Base-by-base conservation (phyloP, 805 yeast species). In the Trichomonascus vanleenenianus region DNA sequence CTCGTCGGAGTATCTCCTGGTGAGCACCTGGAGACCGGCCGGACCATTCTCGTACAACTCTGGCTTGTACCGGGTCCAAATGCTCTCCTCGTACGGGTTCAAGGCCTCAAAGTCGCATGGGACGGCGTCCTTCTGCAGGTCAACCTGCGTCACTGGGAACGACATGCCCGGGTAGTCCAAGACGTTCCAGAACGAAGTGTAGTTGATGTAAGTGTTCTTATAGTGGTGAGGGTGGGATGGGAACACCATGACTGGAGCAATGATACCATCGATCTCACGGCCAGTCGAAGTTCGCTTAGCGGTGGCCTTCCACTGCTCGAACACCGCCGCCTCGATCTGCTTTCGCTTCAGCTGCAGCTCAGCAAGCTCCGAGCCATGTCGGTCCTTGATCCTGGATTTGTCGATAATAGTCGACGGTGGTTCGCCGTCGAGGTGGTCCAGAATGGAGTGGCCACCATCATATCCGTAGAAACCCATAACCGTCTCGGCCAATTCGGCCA, bases 1-100 rank as follows among this genome's bases (percentile, higher is more conserved):
- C 55, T 81, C 86, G 55, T 81, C 86, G 49, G 78, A 73, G 45
- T 72, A 73, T 47, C 79, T 66, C 45, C 73, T 67, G 20, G 80
- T 72, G 14, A 77, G 71, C 19, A 81, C 50, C 56, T 81, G 86
- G 6, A 79, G 51, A 2, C 72, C 67, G 2, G 79, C 76, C 0
- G 84, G 82, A 54, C 75, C 76, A 2, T 75, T 76, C 47, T 69
- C 65, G 44, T 61, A 64, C 38, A 67, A 61, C 44, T 71, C 73
- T 5, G 78, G 71, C 45, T 74, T 66, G 61, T 77, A 78, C 33
- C 67, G 47, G 18, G 48, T 53, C 51, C 47, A 47, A 18, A 40
- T 30, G 60, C 57, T 53, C 33, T 50, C 45, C 14, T 45, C 56
- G 4, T 44, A 48, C 10, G 16, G 52, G 50, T 15, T 45, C 48